Evolutionary conservation across 2,329 filamentous ascomycete species (phyloP), one percentile per base, ranked within the genome.

Genomic region (Stachybotrys chartarum): DNA sequence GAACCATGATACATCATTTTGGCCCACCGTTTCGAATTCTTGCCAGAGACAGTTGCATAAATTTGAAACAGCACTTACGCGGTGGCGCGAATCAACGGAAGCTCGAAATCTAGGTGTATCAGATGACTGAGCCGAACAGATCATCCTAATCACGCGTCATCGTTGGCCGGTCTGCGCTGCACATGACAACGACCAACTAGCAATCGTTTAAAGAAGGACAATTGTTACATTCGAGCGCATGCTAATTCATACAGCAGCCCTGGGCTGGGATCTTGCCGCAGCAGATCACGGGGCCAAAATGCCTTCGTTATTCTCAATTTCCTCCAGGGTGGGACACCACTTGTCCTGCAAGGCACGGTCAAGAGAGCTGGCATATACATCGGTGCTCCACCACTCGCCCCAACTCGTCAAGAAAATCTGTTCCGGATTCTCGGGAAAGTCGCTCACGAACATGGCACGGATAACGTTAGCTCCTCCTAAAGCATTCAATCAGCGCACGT

Each of bases 321-420:
- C 66, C 47, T 78, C 75, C 62, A 74, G 73, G 51, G 69, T 72
- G 0, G 74, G 75, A 30, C 66, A 76, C 78, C 78, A 82, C 61
- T 77, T 79, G 45, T 81, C 72, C 67, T 81, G 79, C 3, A 82
- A 67, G 1, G 60, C 58, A 66, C 73, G 72, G 53, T 82, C 76
- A 3, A 79, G 64, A 1, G 68, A 68, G 54, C 68, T 65, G 12
- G 60, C 68, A 53, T 74, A 75, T 2, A 74, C 68, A 4, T 73
- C 68, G 63, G 73, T 78, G 14, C 68, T 61, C 78, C 78, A 82
- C 78, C 78, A 82, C 67, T 82, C 78, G 1, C 79, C 79, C 78
- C 78, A 81, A 60, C 78, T 80, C 0, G 78, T 81, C 50, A 82
- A 60, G 63, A 82, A 81, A 54, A 82, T 78, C 52, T 73, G 72